Evolutionary conservation across 306 rosid genomes (phyloP), one percentile per base, ranked within the genome.

Genomic region (Lathyrus tuberosus): DNA sequence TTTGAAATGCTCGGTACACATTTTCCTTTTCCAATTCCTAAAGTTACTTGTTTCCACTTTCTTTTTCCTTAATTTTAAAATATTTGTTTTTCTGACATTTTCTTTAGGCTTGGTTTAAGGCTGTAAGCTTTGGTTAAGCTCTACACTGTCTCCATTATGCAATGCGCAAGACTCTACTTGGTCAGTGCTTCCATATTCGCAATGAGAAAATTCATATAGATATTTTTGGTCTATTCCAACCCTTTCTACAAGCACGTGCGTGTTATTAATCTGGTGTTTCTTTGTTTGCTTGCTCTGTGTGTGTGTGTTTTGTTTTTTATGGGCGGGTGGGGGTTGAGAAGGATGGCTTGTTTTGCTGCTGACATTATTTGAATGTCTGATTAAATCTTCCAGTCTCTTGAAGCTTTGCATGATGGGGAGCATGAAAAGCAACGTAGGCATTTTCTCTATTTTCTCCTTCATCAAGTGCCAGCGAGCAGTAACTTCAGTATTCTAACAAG

Each of bases 41-140:
- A 18, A 54, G 35, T 54, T 58, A 8, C 8, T 69, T 74, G 0
- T 38, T n/a, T 57, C 35, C 35, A 5, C 35, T 6, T 30, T 4
- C 16, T 43, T 40, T 18, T n/a, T n/a, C n/a, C n/a, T n/a, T n/a
- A n/a, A n/a, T n/a, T n/a, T n/a, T n/a, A n/a, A n/a, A n/a, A n/a
- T n/a, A n/a, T n/a, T 16, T 30, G 60, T 57, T 70, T 69, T 49
- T 63, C 69, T 80, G 49, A 78, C 64, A 15, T 49, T 76, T 73
- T 73, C 38, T 57, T 69, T 72, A 69, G 78, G 71, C 62, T 75
- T 80, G 73, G 61, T 73, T 83, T 53, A 62, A 93, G 98, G 98
- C 71, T 93, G 96, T 78, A 88, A 93, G 79, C 94, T 93, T 84
- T 93, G 98, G 98, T 76, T 93, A 86, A 90, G 98, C 77, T 93